These are phyloP conservation scores for Dioscorea alata DNA, from an alignment of 106 monocot species.

Conservation along the genomic window DNA sequence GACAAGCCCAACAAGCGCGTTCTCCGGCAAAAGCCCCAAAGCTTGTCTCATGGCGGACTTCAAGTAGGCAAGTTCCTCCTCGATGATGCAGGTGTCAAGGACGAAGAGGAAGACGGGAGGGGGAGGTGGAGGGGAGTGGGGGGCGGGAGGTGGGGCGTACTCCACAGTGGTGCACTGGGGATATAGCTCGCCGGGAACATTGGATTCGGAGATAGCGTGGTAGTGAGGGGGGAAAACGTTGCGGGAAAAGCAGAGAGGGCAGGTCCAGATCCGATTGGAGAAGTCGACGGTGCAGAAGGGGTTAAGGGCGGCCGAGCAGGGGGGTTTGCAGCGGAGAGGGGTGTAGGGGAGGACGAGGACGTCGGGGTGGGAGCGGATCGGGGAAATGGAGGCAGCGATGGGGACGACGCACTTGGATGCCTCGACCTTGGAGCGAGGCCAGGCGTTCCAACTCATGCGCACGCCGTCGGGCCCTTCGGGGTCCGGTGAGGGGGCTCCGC, in stretches of 20 bases:
- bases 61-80: constrained; percentile 85
- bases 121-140: constrained; percentile 11
- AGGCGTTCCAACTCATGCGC: constrained; percentile 83
- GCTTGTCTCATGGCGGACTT: constrained; percentile 82
- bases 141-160: constrained; percentile 33
- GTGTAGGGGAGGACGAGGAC: constrained; percentile 67
- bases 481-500: constrained; percentile 16
- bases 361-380: constrained; percentile 54
- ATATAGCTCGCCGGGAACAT: constrained; percentile 91
- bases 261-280: constrained; percentile 98
- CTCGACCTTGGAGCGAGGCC: constrained; percentile 93
- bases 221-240: constrained; percentile 97
- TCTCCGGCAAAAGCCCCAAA: constrained; percentile 77
- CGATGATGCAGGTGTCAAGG: constrained; percentile 88
- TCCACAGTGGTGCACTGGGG: constrained; percentile 87
- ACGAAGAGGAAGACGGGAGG: constrained; percentile 86
- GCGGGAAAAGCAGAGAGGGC: constrained; percentile 89
- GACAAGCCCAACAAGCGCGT: constrained; percentile 83
- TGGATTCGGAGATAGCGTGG: constrained; percentile 55
- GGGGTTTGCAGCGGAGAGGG: constrained; percentile 94
- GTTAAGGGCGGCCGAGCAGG: constrained; percentile 77
- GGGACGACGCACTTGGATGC: constrained; percentile 93
- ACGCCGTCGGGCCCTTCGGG: constrained; percentile 75
- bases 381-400: constrained; percentile 69
- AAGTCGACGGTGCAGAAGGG: constrained; percentile 90